Base-by-base conservation (phyloP, 2,329 filamentous ascomycete species). In the Pyricularia sp. region DNA sequence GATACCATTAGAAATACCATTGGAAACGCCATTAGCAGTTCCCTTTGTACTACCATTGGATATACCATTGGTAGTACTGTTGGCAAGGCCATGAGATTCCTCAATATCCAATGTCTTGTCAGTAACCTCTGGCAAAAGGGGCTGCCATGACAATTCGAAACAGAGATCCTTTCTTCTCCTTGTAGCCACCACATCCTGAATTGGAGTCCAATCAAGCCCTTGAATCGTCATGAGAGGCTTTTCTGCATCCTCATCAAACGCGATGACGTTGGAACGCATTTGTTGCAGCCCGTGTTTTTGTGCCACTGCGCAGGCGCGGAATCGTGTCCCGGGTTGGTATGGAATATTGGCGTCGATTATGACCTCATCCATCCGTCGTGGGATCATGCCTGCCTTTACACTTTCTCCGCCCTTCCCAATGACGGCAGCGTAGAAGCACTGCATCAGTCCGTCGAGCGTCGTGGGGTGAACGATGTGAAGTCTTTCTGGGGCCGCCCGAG, bases 301-400 rank as follows among this genome's bases (percentile, higher is more conserved):
- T 2, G 80, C 82, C 0, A 73, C 78, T 1, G 83, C 78, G 64
- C 80, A 80, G 2, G 83, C 83, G 2, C 73, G 68, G 67, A 85
- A 83, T 7, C 76, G 72, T 2, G 72, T 72, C 1, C 78, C 77
- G 2, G 76, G 71, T 0, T 75, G 73, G 3, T 73, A 71, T 1
- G 78, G 77, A 3, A 81, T 72, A 2, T 75, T 71, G 0, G 79
- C 78, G 0, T 83, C 80, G n/a, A 86, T 74, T 65, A 80, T 84
- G 5, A 86, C 73, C 50, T 79, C 81, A 4, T 78, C 75, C 59
- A 85, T 78, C 25, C 75, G 79, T 0, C 80, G 81, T 0, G 84
- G 84, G 0, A 86, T 80, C 83, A 85, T 86, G 10, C 33, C 33
- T 2, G 33, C 33, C 33, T 36, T 36, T 1, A 82, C 12, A 11